These are phyloP conservation scores for Verticillium klebahnii DNA, from an alignment of 2,329 filamentous ascomycete genomes.

Conservation along the genomic window DNA sequence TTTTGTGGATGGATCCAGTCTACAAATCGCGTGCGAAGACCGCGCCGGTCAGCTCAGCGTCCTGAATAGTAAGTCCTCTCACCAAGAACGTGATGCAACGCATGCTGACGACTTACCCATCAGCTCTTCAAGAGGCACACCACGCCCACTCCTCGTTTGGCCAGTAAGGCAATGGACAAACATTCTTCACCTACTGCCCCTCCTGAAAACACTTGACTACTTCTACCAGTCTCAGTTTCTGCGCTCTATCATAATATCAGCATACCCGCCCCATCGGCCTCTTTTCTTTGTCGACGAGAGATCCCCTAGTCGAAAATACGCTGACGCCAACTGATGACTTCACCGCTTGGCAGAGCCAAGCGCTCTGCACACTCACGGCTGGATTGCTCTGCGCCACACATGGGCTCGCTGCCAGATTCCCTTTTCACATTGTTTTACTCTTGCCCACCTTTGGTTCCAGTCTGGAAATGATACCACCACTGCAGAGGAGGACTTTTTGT, in stretches of 20 bases:
- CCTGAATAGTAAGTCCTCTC: conserved; percentile 41
- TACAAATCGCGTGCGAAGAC: conserved; percentile 62
- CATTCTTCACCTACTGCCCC: background rate
- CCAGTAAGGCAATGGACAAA: conserved; percentile 17
- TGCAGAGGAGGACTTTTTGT: background rate
- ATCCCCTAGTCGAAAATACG: conserved; percentile 1
- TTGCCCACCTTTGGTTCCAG: conserved; percentile 8
- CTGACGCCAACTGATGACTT: background rate
- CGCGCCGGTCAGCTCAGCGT: conserved; percentile 52
- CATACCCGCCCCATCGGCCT: conserved; percentile 3
- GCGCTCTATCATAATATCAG: background rate
- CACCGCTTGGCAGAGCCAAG: background rate
- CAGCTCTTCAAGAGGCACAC: conserved; percentile 39
- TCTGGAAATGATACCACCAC: conserved; percentile 15
- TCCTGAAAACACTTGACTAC: too few relatives aligned
- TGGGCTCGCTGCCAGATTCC: conserved; percentile 1
- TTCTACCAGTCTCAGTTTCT: background rate
- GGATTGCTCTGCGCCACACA: conserved; percentile 2
- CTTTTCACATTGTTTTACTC: background rate
- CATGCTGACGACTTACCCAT: conserved; percentile 15
- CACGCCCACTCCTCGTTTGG: conserved; percentile 26
- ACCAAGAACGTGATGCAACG: background rate
- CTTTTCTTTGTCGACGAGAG: conserved; percentile 11
- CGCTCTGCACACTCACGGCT: conserved; percentile 2
- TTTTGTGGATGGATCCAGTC: conserved; percentile 54